Evolutionary conservation across 768 basidiomycete species (phyloP).

Genomic region (Steccherinum ochraceum): DNA sequence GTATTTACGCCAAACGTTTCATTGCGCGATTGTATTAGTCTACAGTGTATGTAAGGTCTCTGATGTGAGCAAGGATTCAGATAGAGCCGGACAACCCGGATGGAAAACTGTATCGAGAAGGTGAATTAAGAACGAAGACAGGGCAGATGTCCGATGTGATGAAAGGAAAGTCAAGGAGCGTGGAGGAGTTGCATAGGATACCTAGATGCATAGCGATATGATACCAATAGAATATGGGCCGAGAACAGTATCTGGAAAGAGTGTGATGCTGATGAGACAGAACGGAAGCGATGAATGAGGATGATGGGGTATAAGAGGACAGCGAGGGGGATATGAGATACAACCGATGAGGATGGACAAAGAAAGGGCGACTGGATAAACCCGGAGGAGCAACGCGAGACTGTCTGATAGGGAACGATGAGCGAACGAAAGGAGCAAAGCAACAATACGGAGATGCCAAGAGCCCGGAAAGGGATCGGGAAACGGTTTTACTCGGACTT

Average conservation of each 20-base stretch:
- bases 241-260: too few relatives aligned
- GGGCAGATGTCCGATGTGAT: too few relatives aligned
- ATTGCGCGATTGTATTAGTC: too few relatives aligned
- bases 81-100: too few relatives aligned
- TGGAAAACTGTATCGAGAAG: too few relatives aligned
- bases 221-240: background rate
- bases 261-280: background rate
- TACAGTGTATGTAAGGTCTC: too few relatives aligned
- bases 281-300: background rate
- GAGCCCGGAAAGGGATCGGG: background rate
- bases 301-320: background rate
- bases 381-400: background rate
- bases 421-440: background rate
- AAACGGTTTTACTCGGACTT: conserved; percentile 30
- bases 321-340: background rate
- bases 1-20: too few relatives aligned
- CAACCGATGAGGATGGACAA: background rate
- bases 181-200: background rate
- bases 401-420: background rate
- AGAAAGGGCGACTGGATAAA: background rate
- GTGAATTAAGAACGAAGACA: too few relatives aligned
- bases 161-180: background rate
- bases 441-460: background rate
- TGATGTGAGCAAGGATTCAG: too few relatives aligned
- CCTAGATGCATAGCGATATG: background rate